Evolutionary conservation across 73 alveolate species (phyloP), one percentile per base, ranked within the genome.

Genomic region (Paramecium sexaurelia): DNA sequence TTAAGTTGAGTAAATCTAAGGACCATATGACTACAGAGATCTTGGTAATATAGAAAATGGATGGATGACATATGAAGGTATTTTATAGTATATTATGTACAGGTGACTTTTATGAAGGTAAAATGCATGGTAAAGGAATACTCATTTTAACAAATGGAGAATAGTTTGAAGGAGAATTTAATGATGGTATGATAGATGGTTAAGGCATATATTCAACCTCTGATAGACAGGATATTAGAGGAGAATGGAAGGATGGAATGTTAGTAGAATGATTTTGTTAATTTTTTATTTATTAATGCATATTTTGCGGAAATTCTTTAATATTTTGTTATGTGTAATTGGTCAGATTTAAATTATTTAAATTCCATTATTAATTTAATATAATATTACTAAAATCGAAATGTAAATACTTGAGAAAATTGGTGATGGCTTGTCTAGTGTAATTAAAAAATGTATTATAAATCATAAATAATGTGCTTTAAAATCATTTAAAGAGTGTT

Each of bases 151-250:
- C 89, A 1, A 75, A 75, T 75, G 69, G 69, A 20, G 89, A 75
- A 32, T 33, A 40, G 5, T 39, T 75, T 75, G 89, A n/a, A 39
- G 89, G 89, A 15, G 37, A 19, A 39, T 75, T 39, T 43, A 75
- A 75, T 20, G 69, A 75, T 75, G 89, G 89, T 19, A 35, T 75
- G 67, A 75, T 75, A 1, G 71, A 75, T 75, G 89, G 89, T 39
- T 19, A 35, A 5, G 89, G 71, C 37, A 56, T 39, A 1, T 75
- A 22, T 37, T 22, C 89, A 7, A 75, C 71, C 1, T 7, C n/a
- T 10, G 68, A 75, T 40, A 15, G 24, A 15, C 7, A 39, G 5
- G 89, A 39, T 27, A 32, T 75, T n/a, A 75, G 69, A 39, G 73
- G 73, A 20, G 15, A 3, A 15, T 75, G 89, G 89, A 75, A 75